A percentile compares a stretch with the other conserved stretches of the same genome.
These are phyloP conservation scores for Thalassiosira ordinaria DNA, from an alignment of 352 stramenopile species.

Conservation along the genomic window DNA sequence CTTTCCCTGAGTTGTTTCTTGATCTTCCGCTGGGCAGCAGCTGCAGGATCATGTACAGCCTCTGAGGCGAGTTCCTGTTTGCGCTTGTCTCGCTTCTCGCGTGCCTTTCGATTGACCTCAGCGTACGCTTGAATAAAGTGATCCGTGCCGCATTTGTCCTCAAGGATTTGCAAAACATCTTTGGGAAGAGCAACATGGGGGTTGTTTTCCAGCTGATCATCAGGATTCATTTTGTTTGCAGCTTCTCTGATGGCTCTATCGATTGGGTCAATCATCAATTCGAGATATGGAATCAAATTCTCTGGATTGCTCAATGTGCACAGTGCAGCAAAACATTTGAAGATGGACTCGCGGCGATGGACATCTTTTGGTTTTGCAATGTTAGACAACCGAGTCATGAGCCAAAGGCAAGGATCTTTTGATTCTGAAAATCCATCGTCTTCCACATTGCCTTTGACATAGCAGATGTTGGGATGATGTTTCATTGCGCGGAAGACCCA, in stretches of 20 bases:
- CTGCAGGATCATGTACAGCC: conserved; percentile 73
- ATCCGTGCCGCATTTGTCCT: conserved; percentile 76
- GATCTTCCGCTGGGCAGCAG: conserved; percentile 76
- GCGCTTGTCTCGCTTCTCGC: conserved; percentile 76
- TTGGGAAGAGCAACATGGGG: conserved; percentile 59
- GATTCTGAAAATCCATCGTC: conserved; percentile 32
- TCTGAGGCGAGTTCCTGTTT: conserved; percentile 77
- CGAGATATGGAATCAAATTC: conserved; percentile 70
- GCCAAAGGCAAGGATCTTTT: conserved; percentile 74
- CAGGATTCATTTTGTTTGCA: conserved; percentile 54
- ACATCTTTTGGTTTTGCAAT: conserved; percentile 81
- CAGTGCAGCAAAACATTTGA: conserved; percentile 86
- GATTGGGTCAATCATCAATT: conserved; percentile 84
- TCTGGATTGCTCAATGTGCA: conserved; percentile 53
- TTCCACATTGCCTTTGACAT: conserved; percentile 29
- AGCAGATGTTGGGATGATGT: conserved; percentile 72
- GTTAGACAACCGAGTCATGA: conserved; percentile 80
- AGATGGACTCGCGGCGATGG: conserved; percentile 77
- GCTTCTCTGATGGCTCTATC: conserved; percentile 80
- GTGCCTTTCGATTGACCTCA: conserved; percentile 76
- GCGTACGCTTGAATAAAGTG: conserved; percentile 77
- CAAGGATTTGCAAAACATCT: conserved; percentile 83
- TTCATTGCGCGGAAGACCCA: conserved; percentile 76
- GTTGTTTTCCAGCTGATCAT: conserved; percentile 39
- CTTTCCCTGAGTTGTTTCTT: conserved; percentile 80